Conservation (phyloP, 2,329 filamentous ascomycete genomes). For the Fusarium albosuccineum region DNA sequence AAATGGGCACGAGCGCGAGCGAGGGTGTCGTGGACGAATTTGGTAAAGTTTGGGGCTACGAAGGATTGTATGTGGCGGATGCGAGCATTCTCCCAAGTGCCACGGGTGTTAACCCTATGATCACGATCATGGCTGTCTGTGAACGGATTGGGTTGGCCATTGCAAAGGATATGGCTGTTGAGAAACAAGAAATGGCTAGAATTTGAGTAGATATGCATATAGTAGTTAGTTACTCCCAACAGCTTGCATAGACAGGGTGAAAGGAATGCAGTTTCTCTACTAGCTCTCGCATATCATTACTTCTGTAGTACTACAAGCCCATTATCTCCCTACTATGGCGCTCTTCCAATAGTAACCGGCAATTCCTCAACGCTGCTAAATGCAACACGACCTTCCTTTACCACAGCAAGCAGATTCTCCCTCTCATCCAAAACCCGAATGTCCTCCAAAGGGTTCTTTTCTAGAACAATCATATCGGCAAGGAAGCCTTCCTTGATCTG, state of each 20-base stretch:
- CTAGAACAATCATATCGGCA: constrained; percentile 66
- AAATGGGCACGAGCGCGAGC: background rate
- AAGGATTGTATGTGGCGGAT: background rate
- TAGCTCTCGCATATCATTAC: no score
- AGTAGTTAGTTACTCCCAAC: no score
- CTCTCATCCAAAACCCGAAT: constrained; percentile 62
- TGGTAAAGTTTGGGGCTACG: background rate
- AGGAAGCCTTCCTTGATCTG: constrained; percentile 62
- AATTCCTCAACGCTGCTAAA: background rate
- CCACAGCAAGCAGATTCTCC: constrained; percentile 61
- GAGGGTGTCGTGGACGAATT: background rate
- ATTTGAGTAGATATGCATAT: background rate
- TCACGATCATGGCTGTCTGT: background rate
- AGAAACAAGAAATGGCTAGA: background rate
- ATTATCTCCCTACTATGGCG: background rate
- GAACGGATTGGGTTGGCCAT: background rate
- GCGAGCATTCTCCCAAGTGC: background rate
- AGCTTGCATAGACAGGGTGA: no score
- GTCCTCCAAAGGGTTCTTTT: constrained; percentile 66
- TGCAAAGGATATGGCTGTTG: background rate
- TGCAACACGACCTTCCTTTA: constrained; percentile 61
- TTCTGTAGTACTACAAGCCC: no score
- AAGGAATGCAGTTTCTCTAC: no score
- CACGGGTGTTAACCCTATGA: background rate
- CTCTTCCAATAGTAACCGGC: background rate